Base-by-base conservation (phyloP, 2,329 filamentous ascomycete genomes). In the Lachnellula subtilissima region DNA sequence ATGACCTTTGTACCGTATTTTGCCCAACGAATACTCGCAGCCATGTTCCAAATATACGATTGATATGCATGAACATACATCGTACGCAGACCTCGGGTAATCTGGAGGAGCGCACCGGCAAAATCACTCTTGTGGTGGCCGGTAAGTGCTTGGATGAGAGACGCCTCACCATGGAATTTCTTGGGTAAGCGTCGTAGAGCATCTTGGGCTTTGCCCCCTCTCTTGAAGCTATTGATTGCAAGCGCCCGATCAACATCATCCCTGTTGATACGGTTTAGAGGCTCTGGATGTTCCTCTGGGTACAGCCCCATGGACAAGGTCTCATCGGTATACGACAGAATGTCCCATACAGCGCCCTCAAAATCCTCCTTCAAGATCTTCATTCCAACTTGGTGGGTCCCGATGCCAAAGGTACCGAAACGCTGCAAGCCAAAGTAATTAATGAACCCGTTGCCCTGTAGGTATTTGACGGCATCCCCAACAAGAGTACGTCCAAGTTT, bases 31-130 rank as follows among this genome's bases (percentile, higher is more conserved):
- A 87, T 84, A 62, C 89, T 91, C 1, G 85, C 89, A 12, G 85
- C 89, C 63, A 85, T 83, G 74, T 99, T 99, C 93, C 93, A 99
- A 8, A 99, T 86, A 39, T 91, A 82, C 5, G 89, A 96, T 72
- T 99, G 94, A 73, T 97, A 97, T 5, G 94, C 93, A 71, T 99
- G 94, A 15, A 96, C 86, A 70, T 97, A 99, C 88, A 99, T 97
- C 56, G 91, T 83, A 45, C 91, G 84, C 65, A 97, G 78, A 49
- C 89, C 90, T 17, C 92, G 82, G 23, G 88, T 88, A 60, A 99
- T 92, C 53, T 82, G 80, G 68, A 87, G 82, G 51, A 99, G 73
- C 0, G 94, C 91, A 23, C 92, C 92, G 57, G 89, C 80, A 70
- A 84, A 94, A 72, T 99, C 93, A 40, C 74, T 73, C 5, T 53